Conservation (phyloP, 305 asterid genomes). For the Fraxinus nigra region DNA sequence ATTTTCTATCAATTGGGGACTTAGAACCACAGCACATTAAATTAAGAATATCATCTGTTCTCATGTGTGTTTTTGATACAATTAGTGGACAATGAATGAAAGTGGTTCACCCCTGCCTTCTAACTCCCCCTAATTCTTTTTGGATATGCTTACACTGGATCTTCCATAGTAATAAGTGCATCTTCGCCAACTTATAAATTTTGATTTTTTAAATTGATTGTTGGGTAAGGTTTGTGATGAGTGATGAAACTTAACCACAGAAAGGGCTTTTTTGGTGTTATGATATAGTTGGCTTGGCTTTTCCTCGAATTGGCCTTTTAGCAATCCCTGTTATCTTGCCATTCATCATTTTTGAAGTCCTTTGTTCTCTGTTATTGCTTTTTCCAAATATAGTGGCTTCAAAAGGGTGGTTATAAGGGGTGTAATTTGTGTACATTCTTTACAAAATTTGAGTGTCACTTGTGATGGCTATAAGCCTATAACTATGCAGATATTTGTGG, state of each 20-base stretch:
- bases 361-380: background rate
- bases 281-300: background rate
- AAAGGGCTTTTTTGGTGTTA: background rate
- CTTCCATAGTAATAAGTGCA: background rate
- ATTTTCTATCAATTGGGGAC: background rate
- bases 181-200: background rate
- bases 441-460: background rate
- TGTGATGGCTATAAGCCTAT: background rate
- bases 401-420: background rate
- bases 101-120: background rate
- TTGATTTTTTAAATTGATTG: background rate
- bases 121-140: background rate
- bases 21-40: background rate
- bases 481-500: background rate
- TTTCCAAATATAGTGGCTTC: background rate
- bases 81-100: background rate
- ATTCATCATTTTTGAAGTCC: background rate
- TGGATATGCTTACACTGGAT: background rate
- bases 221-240: background rate
- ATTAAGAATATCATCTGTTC: background rate
- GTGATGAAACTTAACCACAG: background rate
- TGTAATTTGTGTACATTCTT: background rate
- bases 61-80: background rate
- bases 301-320: background rate
- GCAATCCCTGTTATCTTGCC: background rate